phyloP scores from a whole-genome alignment of 768 basidiomycete species.

The Nevesoporus exiguus region DNA sequence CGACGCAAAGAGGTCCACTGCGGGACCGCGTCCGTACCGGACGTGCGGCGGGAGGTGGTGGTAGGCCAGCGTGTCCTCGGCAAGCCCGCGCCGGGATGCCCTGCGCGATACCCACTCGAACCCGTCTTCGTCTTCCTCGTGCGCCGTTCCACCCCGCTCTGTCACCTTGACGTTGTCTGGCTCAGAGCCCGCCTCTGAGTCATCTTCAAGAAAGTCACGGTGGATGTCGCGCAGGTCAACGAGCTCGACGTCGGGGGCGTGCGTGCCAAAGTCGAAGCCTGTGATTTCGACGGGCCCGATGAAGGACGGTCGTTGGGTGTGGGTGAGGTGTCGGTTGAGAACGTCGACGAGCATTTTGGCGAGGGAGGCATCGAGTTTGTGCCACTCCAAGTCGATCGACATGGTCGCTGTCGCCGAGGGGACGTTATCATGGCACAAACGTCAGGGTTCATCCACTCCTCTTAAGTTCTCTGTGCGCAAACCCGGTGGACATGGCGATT shows the following conservation, averaged over 20 bases:
- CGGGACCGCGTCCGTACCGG: constrained; percentile 57
- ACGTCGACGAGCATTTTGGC: constrained; percentile 64
- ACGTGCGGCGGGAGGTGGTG: constrained; percentile 73
- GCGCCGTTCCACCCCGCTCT: constrained; percentile 38
- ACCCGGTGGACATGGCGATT: too few species aligned
- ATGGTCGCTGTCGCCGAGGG: constrained; percentile 37
- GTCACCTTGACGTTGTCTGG: constrained; percentile 44
- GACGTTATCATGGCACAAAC: background rate
- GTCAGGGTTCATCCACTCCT: too few species aligned
- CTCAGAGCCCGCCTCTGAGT: constrained; percentile 32
- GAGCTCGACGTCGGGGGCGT: constrained; percentile 81
- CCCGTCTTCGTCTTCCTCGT: constrained; percentile 67
- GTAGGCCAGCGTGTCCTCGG: constrained; percentile 52
- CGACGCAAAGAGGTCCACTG: constrained; percentile 57
- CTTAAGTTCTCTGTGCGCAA: too few species aligned
- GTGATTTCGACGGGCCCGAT: constrained; percentile 89
- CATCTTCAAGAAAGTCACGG: constrained; percentile 88
- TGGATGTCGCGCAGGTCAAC: constrained; percentile 93
- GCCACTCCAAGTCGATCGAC: constrained; percentile 97
- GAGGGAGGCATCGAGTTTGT: constrained; percentile 70
- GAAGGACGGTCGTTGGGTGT: constrained; percentile 80
- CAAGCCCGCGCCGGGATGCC: constrained; percentile 53
- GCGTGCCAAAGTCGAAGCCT: constrained; percentile 83
- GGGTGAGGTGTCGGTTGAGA: constrained; percentile 76
- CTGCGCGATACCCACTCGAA: constrained; percentile 80